These are phyloP conservation scores for Stachybotrys echinatus DNA, from an alignment of 2,329 filamentous ascomycete genomes.

Conservation along the genomic window DNA sequence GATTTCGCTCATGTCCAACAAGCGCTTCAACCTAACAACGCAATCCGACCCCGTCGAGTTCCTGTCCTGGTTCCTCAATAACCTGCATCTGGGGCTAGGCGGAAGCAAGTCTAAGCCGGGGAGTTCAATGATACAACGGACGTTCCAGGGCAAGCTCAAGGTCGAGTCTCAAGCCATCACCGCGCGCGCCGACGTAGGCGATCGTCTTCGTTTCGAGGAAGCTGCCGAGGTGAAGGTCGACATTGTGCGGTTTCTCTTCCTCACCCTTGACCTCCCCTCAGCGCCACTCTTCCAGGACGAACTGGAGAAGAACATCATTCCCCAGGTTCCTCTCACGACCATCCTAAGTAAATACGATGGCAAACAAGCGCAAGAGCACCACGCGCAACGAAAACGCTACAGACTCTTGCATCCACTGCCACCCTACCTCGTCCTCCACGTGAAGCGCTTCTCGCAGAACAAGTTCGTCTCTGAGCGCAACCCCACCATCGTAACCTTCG, in stretches of 20 bases:
- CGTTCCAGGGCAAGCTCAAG: conserved; percentile 89
- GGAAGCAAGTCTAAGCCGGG: conserved; percentile 83
- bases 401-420: conserved; percentile 85
- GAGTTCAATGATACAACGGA: conserved; percentile 81
- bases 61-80: conserved; percentile 95
- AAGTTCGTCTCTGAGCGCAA: conserved; percentile 96
- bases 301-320: conserved; percentile 92
- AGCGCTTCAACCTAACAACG: conserved; percentile 83
- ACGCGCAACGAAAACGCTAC: conserved; percentile 84
- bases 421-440: conserved; percentile 86
- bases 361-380: conserved; percentile 76
- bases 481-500: conserved; percentile 96
- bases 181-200: conserved; percentile 79
- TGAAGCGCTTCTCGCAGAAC: conserved; percentile 95
- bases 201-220: conserved; percentile 89
- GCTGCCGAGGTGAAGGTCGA: conserved; percentile 75
- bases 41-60: conserved; percentile 97
- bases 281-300: conserved; percentile 96
- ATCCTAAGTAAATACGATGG: conserved; percentile 94
- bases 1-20: conserved; percentile 82
- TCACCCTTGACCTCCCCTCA: conserved; percentile 87
- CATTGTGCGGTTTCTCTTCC: conserved; percentile 75
- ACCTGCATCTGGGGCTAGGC: conserved; percentile 85
- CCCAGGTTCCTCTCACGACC: conserved; percentile 76
- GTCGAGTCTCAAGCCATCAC: conserved; percentile 94